These are phyloP conservation scores for Globisporangium recalcitrans DNA, from an alignment of 352 stramenopile species.

Conservation along the genomic window DNA sequence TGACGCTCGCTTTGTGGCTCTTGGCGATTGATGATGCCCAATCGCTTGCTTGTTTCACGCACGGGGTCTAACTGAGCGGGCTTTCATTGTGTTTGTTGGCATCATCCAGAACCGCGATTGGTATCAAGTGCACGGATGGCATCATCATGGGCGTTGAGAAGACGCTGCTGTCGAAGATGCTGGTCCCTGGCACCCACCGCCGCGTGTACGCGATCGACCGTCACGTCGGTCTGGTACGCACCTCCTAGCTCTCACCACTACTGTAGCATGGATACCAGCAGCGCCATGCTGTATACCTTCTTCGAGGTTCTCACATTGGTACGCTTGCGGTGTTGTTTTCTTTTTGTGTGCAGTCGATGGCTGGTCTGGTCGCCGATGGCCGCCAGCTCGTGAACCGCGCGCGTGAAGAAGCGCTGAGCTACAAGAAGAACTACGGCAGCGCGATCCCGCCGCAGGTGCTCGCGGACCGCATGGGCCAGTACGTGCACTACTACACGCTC, in stretches of 20 bases:
- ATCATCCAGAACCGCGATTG: conserved; percentile 88
- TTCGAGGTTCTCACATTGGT: not conserved
- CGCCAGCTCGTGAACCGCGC: conserved; percentile 95
- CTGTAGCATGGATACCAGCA: not conserved
- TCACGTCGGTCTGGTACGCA: conserved; percentile 83
- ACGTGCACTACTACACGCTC: conserved; percentile 99
- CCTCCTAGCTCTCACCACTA: not conserved
- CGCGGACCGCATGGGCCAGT: conserved; percentile 93
- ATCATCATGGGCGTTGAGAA: conserved; percentile 98
- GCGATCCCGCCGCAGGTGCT: conserved; percentile 91
- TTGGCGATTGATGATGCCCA: not conserved
- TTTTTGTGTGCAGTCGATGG: conserved; percentile 70
- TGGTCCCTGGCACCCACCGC: conserved; percentile 87
- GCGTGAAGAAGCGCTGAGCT: conserved; percentile 91
- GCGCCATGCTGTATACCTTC: not conserved
- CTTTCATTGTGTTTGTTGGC: not conserved
- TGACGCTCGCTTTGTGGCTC: not conserved
- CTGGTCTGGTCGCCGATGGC: conserved; percentile 94
- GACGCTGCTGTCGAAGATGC: conserved; percentile 90
- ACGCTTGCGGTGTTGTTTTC: not conserved
- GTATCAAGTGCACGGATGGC: conserved; percentile 97
- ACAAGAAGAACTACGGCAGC: conserved; percentile 96
- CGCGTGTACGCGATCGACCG: conserved; percentile 88
- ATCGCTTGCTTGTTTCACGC: not conserved
- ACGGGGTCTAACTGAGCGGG: not conserved